Evolutionary conservation across 192 early-diverging fungal genomes (phyloP), one percentile per base, ranked within the genome.

Genomic region (Coemansia sp.): DNA sequence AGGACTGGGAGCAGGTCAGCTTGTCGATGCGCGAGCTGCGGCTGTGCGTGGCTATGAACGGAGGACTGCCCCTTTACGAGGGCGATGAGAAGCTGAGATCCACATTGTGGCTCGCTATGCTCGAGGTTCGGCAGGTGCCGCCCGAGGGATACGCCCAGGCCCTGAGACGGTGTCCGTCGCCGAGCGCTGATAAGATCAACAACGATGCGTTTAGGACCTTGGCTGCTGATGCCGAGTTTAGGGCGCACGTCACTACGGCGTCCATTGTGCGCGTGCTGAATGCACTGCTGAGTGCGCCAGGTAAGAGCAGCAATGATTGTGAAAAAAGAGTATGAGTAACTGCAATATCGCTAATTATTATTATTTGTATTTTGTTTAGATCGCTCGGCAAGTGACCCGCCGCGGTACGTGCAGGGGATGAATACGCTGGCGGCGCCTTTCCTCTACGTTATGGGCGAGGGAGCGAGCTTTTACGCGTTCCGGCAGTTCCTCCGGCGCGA

Each of bases 391-490:
- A 62, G 83, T 70, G 72, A 87, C 43, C 80, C 80, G 47, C 80
- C 74, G 44, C 79, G 49, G 88, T 95, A 98, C 79, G 95, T 97
- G 22, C 95, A 95, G 78, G 95, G 95, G 22, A 97, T 98, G 93
- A 98, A 97, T 80, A 94, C 95, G 44, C 85, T 97, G 50, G 86
- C 87, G 49, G 94, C 94, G 16, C 97, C 97, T 34, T 97, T 98
- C 71, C 80, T 97, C 20, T 95, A 90, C 67, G 90, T 91, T 0
- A 92, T 98, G 92, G 89, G 92, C 47, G 97, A 98, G 81, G 86
- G 96, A 67, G 95, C 95, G 49, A 94, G 94, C 7, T 97, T 94
- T 65, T 94, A 89, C 71, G 87, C 92, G 11, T 97, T 94, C 74
- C 89, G 93, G 5, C 90, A 90, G 22, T 95, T 98, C 69, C 90